Evolutionary conservation across 192 early-diverging fungal genomes (phyloP), one percentile per base, ranked within the genome.

Genomic region (Coemansia furcata): DNA sequence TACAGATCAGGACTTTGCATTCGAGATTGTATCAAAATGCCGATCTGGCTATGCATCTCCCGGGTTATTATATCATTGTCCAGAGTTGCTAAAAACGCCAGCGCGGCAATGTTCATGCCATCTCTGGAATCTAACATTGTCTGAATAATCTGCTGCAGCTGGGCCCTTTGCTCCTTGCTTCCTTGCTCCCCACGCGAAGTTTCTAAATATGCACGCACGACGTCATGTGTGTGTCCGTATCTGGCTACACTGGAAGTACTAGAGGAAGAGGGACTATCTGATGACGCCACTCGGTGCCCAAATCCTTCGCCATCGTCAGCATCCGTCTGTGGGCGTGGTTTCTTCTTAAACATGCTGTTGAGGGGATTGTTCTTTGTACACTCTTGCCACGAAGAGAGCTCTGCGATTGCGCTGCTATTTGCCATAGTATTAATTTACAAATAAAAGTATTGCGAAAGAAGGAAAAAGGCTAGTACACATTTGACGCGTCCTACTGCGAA

Each of bases 391-490:
- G 68, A 69, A 15, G 68, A 69, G 3, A 63, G 29, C 11, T 62
- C 68, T 37, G 68, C 68, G 26, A 69, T 69, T 14, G 68, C 68
- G 26, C 68, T 69, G 68, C 68, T 69, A 17, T 69, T 69, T n/a
- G 52, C 60, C 38, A 55, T 61, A 3, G 30, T 44, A 6, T 36
- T 40, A 40, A 40, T 40, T 4, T 40, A 52, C n/a, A 49, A 35
- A 52, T 36, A 52, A 37, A 39, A 54, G 29, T 9, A 6, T 36
- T 29, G 11, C 40, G 12, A 59, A 19, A 30, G 40, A 58, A 44
- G 2, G 59, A 33, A 44, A 32, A 30, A 30, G n/a, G 12, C 40
- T 29, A 26, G 23, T 26, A 26, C 23, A 26, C 10, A 9, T 50
- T 50, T 19, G n/a, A n/a, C 26, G 47, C 47, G 3, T 23, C 23